Evolutionary conservation across 495 filamentous ascomycete species (phyloP), one percentile per base, ranked within the genome.

Genomic region (Aeminium ludgeri): DNA sequence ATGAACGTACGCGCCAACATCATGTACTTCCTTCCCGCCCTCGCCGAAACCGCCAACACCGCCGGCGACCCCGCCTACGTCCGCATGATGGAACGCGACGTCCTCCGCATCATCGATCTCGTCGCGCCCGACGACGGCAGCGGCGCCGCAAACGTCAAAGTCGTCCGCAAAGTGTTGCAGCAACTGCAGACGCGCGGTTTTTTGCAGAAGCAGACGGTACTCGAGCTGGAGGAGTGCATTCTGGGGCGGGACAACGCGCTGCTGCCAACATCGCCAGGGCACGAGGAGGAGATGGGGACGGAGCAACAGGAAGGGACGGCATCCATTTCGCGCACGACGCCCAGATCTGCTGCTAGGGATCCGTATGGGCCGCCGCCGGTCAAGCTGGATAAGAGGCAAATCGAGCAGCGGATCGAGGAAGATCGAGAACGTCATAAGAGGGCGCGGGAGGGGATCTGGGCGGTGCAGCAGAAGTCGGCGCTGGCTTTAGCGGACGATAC

Each of bases 1-100:
- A 91, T 96, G 79, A 99, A 99, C 63, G 93, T 76, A 34, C 69
- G 87, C 33, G 91, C 92, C 23, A 99, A 99, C 54, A 94, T 99
- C 59, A 87, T 99, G 80, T 96, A 89, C 63, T 96, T 99, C 65
- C 76, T 96, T 55, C 87, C 96, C 56, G 78, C 85, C 46, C 78
- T 99, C 40, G 83, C 87, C 60, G 87, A 95, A 53, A 72, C 84
- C 66, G 78, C 82, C 12, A 38, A 39, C 28, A 35, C 36, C 1
- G 67, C 72, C 13, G 74, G 74, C 37, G 82, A 92, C 41, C 27
- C 41, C 4, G 41, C 41, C 13, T 96, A 86, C 55, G 72, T 89
- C 13, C 74, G 77, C 37, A 92, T 95, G 85, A 86, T 99, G 59
- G 82, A 93, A 55, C 68, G 86, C 18, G 91, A 99, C 54, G 86